Evolutionary conservation across 1,284 basidiomycete species (phyloP).

Genomic region (Sphagnurus paluster): DNA sequence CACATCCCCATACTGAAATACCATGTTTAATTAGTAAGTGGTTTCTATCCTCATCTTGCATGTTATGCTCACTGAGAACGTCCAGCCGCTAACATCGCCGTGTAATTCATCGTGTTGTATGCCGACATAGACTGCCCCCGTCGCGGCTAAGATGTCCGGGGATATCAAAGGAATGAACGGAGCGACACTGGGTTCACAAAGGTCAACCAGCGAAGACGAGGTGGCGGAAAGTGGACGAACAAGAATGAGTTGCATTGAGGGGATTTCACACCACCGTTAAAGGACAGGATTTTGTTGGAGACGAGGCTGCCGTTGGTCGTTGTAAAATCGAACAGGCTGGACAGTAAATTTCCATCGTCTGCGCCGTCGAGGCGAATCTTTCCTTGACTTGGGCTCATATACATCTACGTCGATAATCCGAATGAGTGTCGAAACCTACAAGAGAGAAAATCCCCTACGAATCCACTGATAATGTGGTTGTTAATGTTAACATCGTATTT

Average conservation of each 20-base stretch:
- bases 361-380: slow-evolving; percentile 28
- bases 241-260: slow-evolving; percentile 25
- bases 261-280: slow-evolving; percentile 17
- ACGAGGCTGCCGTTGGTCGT: slow-evolving; percentile 25
- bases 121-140: slow-evolving; percentile 19
- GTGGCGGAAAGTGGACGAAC: slow-evolving; percentile 13
- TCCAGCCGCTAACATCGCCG: slow-evolving; percentile 24
- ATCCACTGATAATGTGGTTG: slow-evolving; percentile 18
- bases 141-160: slow-evolving; percentile 13
- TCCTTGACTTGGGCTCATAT: slow-evolving; percentile 25
- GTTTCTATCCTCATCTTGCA: neutral
- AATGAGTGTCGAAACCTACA: neutral
- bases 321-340: slow-evolving; percentile 26
- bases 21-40: slow-evolving; percentile 5
- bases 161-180: slow-evolving; percentile 21
- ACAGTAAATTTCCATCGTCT: slow-evolving; percentile 21
- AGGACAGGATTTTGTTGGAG: slow-evolving; percentile 24
- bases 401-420: slow-evolving; percentile 19
- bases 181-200: slow-evolving; percentile 15
- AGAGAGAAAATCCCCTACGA: slow-evolving; percentile 5
- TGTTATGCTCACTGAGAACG: slow-evolving; percentile 12
- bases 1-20: slow-evolving; percentile 10
- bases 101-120: slow-evolving; percentile 25
- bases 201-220: neutral
- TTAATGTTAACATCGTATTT: slow-evolving; percentile 19